These are phyloP conservation scores for Botryotinia narcissicola DNA, from an alignment of 2,329 filamentous ascomycete genomes.

Conservation along the genomic window DNA sequence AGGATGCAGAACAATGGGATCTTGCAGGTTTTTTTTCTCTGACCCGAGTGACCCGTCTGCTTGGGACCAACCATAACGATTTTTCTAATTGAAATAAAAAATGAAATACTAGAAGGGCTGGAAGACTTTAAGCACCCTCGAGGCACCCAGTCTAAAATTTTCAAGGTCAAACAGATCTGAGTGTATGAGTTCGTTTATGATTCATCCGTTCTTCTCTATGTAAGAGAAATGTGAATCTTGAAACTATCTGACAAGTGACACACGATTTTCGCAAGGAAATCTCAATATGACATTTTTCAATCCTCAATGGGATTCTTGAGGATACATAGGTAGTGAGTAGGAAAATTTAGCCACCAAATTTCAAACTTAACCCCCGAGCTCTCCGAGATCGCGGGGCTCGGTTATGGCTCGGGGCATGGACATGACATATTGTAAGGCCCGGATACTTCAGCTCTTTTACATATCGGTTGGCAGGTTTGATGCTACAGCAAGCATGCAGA, in stretches of 20 bases:
- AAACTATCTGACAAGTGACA: constrained; percentile 5
- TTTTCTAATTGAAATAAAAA: background rate
- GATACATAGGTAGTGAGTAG: background rate
- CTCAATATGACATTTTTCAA: background rate
- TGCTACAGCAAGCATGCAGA: background rate
- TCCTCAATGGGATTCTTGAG: background rate
- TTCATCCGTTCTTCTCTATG: constrained; percentile 1
- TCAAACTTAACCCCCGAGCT: background rate
- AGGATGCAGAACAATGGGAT: constrained; percentile 18
- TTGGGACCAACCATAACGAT: constrained; percentile 17
- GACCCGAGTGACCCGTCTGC: constrained; percentile 19
- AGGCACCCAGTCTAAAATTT: background rate
- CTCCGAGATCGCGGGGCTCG: constrained; percentile 4
- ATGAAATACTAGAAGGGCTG: background rate
- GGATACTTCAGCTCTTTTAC: background rate
- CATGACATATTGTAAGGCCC: background rate
- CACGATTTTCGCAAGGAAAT: background rate
- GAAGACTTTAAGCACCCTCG: background rate
- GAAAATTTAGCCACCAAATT: background rate
- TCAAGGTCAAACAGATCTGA: background rate
- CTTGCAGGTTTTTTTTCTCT: constrained; percentile 9
- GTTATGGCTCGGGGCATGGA: background rate
- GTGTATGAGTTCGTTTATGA: background rate
- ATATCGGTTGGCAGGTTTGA: background rate
- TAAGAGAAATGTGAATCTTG: background rate